Evolutionary conservation across 2,329 filamentous ascomycete species (phyloP).

Genomic region (Aschersonia sp.): DNA sequence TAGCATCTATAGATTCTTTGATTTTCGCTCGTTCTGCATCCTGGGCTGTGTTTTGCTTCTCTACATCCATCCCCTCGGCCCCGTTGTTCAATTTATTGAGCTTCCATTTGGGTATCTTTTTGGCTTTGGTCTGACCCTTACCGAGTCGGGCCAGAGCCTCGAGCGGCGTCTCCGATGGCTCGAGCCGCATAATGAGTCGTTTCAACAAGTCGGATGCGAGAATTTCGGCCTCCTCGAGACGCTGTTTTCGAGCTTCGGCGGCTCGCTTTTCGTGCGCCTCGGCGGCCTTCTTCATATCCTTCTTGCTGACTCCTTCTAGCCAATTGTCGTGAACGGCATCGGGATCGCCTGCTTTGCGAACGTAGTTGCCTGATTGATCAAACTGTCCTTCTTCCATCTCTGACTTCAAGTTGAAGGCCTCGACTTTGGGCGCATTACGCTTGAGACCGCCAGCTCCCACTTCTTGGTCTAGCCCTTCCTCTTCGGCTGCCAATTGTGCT

Average conservation of each 20-base stretch:
- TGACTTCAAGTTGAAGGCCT: slow-evolving; percentile 85
- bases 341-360: slow-evolving; percentile 77
- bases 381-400: slow-evolving; percentile 91
- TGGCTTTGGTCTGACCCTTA: slow-evolving; percentile 47
- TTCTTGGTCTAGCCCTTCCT: slow-evolving; percentile 73
- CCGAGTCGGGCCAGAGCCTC: slow-evolving; percentile 78
- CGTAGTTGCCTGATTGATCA: slow-evolving; percentile 80
- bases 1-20: slow-evolving; percentile 60
- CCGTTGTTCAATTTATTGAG: slow-evolving; percentile 50
- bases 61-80: slow-evolving; percentile 54
- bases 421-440: slow-evolving; percentile 82
- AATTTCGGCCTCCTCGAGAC: slow-evolving; percentile 60
- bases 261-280: slow-evolving; percentile 80
- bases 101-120: slow-evolving; percentile 51
- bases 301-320: slow-evolving; percentile 86
- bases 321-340: slow-evolving; percentile 85
- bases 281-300: slow-evolving; percentile 78
- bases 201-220: slow-evolving; percentile 61
- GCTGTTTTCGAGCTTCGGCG: slow-evolving; percentile 56
- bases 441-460: slow-evolving; percentile 84
- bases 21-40: slow-evolving; percentile 57
- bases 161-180: slow-evolving; percentile 71
- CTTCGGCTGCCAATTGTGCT: slow-evolving; percentile 55
- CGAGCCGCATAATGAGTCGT: slow-evolving; percentile 56
- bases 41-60: slow-evolving; percentile 29